These are phyloP conservation scores for Calonectria leucothoes DNA, from an alignment of 2,329 filamentous ascomycete genomes.

Conservation along the genomic window DNA sequence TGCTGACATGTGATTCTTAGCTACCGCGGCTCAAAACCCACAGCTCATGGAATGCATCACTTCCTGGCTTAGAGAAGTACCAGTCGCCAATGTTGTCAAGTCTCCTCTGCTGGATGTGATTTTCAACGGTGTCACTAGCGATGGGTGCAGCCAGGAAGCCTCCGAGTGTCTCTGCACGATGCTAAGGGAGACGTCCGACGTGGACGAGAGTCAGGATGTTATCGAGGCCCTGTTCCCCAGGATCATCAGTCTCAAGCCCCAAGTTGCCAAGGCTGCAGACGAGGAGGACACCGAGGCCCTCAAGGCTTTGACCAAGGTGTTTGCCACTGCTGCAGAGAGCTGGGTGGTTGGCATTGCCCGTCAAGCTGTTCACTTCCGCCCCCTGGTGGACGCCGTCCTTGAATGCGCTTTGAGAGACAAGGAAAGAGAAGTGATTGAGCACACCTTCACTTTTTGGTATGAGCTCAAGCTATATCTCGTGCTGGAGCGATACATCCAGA, in stretches of 20 bases:
- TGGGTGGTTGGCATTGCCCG: constrained; percentile 95
- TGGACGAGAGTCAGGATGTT: constrained; percentile 86
- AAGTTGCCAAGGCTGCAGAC: constrained; percentile 79
- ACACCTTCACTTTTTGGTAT: constrained; percentile 98
- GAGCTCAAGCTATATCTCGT: constrained; percentile 97
- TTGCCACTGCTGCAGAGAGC: constrained; percentile 91
- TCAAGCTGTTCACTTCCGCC: constrained; percentile 82
- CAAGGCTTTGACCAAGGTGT: constrained; percentile 89
- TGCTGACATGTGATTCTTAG: constrained; percentile 55
- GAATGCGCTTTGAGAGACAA: constrained; percentile 90
- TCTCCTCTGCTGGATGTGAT: constrained; percentile 87
- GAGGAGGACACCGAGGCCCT: constrained; percentile 88
- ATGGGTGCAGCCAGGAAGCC: constrained; percentile 85
- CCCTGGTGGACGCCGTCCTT: constrained; percentile 89
- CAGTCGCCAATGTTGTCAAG: constrained; percentile 82
- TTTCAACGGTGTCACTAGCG: constrained; percentile 79
- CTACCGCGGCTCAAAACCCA: constrained; percentile 83
- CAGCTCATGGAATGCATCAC: constrained; percentile 95
- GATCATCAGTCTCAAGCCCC: constrained; percentile 80
- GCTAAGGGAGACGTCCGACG: constrained; percentile 90
- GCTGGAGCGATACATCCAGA: constrained; percentile 87
- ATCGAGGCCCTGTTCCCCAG: constrained; percentile 88
- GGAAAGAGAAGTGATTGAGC: constrained; percentile 90
- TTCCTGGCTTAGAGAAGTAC: constrained; percentile 95
- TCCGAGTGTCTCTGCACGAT: constrained; percentile 94